Evolutionary conservation across 257 asterid genomes (phyloP), one percentile per base, ranked within the genome.

Genomic region (Plectranthus barbatus): DNA sequence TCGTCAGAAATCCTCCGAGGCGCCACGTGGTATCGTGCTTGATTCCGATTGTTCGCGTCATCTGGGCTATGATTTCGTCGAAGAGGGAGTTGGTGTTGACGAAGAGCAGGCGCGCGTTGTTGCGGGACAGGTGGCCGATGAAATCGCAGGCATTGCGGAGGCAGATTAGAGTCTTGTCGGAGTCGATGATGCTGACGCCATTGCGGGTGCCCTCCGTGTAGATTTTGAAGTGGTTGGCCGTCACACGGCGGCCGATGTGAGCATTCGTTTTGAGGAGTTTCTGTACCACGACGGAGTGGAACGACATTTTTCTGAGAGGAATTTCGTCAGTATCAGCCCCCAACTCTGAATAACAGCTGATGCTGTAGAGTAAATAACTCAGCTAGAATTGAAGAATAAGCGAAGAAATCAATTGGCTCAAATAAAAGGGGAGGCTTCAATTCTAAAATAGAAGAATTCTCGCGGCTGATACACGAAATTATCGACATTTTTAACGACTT

Each of bases 1-100:
- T 92, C 0, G 99, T 89, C 6, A 92, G 74, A 69, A 89, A 92
- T 39, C 99, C 99, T 19, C 96, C 97, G 13, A 89, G 97, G 24
- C 96, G 89, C 99, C 99, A 92, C 3, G 96, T 85, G 10, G 74
- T 78, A 59, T 92, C 96, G 62, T 81, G 79, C 78, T 88, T 85
- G 55, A 83, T 74, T 4, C 92, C 87, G 44, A 85, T 73, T 18
- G 86, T 48, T 53, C 72, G 67, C 5, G 93, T 81, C 94, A 80
- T 89, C 68, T 89, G 86, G 23, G 79, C 55, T 9, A 92, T 81
- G 73, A 89, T 86, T 20, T 92, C 95, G 40, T 92, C 97, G 82
- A 79, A 89, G 55, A 83, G 87, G 29, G 84, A 18, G 64, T 86
- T 92, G 34, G 96, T 92, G 44, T 92, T 92, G 60, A 89, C 99